Percentiles rank a stretch among this genome's conserved stretches.
These are phyloP conservation scores for Sherardia arvensis DNA, from an alignment of 257 asterid species.

Conservation along the genomic window DNA sequence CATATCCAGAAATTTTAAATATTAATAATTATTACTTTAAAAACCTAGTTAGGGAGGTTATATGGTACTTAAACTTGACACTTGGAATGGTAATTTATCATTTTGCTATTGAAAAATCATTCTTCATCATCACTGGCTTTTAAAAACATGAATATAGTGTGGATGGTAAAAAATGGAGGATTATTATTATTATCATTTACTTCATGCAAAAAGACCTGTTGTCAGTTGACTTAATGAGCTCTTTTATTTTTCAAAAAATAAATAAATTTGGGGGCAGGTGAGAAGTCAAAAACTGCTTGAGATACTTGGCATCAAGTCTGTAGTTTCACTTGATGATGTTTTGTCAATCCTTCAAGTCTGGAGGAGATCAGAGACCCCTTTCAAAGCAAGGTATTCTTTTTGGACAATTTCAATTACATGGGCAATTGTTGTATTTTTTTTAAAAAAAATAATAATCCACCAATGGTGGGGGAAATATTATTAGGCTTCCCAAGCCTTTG, in stretches of 20 bases:
- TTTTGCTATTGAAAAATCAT: background rate
- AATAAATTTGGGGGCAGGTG: slow-evolving; percentile 49
- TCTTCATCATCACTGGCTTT: background rate
- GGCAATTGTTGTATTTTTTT: background rate
- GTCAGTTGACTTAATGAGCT: background rate
- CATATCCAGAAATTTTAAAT: background rate
- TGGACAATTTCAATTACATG: background rate
- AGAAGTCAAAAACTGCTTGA: slow-evolving; percentile 53
- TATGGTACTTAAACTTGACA: background rate
- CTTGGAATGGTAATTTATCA: background rate
- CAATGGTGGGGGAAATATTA: too few species aligned
- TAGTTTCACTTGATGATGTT: slow-evolving; percentile 52
- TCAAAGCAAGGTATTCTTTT: slow-evolving; percentile 62
- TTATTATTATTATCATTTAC: background rate
- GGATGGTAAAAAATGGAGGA: background rate
- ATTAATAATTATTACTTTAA: too few species aligned
- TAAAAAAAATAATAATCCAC: too few species aligned
- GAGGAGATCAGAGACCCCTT: slow-evolving; percentile 41
- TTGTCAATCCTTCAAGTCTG: slow-evolving; percentile 47
- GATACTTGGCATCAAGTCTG: slow-evolving; percentile 52
- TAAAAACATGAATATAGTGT: too few species aligned
- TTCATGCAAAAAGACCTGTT: background rate
- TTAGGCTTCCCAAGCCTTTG: too few species aligned
- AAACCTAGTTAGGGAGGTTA: background rate
- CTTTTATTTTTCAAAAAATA: background rate